Conservation (phyloP, 192 early-diverging fungal species). For the Coemansia sp. region DNA sequence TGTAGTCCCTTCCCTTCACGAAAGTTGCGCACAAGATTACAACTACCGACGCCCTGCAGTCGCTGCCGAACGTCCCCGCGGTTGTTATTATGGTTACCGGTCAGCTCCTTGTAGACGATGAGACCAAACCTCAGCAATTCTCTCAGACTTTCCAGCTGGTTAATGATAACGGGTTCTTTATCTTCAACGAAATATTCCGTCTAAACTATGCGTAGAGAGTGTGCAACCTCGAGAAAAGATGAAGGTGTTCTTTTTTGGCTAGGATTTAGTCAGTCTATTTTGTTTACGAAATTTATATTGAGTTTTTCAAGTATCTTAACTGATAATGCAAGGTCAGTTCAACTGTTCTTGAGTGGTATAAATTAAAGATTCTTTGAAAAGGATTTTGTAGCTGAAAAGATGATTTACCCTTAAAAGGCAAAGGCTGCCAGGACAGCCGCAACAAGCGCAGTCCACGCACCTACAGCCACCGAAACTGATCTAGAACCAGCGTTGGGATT, state of each 20-base stretch:
- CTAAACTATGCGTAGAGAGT: constrained; percentile 62
- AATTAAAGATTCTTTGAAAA: too few relatives aligned
- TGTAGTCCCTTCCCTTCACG: constrained; percentile 69
- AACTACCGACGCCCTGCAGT: constrained; percentile 81
- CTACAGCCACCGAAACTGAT: constrained; percentile 10
- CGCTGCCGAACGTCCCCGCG: constrained; percentile 56
- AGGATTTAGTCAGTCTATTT: too few relatives aligned
- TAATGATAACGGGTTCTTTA: constrained; percentile 69
- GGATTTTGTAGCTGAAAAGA: neutral
- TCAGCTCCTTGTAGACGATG: constrained; percentile 83
- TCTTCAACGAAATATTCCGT: constrained; percentile 87
- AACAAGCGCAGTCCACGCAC: constrained; percentile 12
- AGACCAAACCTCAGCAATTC: constrained; percentile 77
- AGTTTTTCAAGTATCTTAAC: too few relatives aligned
- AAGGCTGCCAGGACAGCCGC: constrained; percentile 7
- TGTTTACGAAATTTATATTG: too few relatives aligned
- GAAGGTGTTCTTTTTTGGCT: too few relatives aligned
- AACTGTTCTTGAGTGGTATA: too few relatives aligned
- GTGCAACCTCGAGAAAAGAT: neutral
- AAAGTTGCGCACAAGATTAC: constrained; percentile 68
- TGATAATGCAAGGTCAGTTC: too few relatives aligned
- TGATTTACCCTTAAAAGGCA: constrained; percentile 2
- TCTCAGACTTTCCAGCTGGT: constrained; percentile 86
- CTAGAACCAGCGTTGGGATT: constrained; percentile 45
- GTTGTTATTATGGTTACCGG: constrained; percentile 85